Conservation (phyloP, 176 grass and related monocot species). For the Raddia distichophylla region DNA sequence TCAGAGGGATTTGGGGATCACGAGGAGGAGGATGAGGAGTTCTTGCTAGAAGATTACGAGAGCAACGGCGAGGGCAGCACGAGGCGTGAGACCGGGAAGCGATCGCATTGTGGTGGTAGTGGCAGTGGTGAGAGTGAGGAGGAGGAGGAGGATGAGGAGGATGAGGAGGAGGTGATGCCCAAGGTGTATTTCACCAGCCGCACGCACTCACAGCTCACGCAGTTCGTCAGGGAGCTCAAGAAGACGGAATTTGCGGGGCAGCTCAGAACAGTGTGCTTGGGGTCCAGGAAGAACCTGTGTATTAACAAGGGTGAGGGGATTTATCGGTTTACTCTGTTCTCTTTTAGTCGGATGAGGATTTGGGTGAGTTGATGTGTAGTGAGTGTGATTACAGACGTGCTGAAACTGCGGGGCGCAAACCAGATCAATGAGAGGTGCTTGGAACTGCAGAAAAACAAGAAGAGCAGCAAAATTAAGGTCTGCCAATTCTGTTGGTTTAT, state of each 20-base stretch:
- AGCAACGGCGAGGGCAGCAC: slow-evolving; percentile 52
- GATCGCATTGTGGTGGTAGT: slow-evolving; percentile 45
- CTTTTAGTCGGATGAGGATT: neutral
- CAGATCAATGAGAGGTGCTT: slow-evolving; percentile 84
- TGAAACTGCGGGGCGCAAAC: slow-evolving; percentile 67
- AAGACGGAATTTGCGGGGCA: slow-evolving; percentile 55
- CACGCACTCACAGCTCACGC: slow-evolving; percentile 89
- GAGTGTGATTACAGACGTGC: slow-evolving; percentile 60
- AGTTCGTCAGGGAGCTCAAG: slow-evolving; percentile 89
- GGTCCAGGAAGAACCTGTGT: slow-evolving; percentile 91
- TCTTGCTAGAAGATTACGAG: slow-evolving; percentile 79
- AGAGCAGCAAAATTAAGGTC: slow-evolving; percentile 72
- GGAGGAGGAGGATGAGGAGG: slow-evolving; percentile 49
- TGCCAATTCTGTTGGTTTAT: slow-evolving; percentile 21
- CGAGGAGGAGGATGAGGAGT: slow-evolving; percentile 49
- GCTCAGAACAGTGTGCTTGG: slow-evolving; percentile 70
- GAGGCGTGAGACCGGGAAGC: slow-evolving; percentile 42
- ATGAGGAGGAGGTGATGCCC: slow-evolving; percentile 72
- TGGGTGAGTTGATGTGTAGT: neutral
- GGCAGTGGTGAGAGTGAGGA: slow-evolving; percentile 61
- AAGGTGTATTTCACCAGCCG: slow-evolving; percentile 90
- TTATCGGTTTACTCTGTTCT: neutral
- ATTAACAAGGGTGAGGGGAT: slow-evolving; percentile 69
- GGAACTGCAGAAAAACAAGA: slow-evolving; percentile 88
- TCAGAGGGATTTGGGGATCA: slow-evolving; percentile 33